These are phyloP conservation scores for Firmiana major DNA, from an alignment of 345 rosid species.

Conservation along the genomic window DNA sequence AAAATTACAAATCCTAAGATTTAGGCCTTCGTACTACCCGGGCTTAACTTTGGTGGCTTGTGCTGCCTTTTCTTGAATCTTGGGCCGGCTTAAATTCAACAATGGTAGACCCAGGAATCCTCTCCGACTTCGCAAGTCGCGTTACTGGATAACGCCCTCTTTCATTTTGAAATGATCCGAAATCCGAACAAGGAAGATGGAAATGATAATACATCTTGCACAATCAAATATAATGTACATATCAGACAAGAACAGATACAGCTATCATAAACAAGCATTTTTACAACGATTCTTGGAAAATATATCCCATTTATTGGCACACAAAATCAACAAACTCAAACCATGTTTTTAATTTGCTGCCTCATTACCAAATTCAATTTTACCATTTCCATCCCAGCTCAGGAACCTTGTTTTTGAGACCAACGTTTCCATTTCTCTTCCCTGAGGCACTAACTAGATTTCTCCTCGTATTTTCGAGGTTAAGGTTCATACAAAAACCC, in stretches of 20 bases:
- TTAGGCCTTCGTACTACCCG: background rate
- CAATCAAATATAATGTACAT: background rate
- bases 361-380: constrained; percentile 5
- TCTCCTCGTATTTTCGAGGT: constrained; percentile 14
- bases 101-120: background rate
- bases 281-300: background rate
- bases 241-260: background rate
- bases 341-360: background rate
- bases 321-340: background rate
- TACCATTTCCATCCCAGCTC: constrained; percentile 43
- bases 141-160: no score
- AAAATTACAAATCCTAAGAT: no score
- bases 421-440: constrained; percentile 11
- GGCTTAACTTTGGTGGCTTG: background rate
- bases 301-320: background rate
- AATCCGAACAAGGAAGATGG: no score
- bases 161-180: no score
- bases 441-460: constrained; percentile 7
- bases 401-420: constrained; percentile 14
- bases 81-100: background rate
- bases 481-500: background rate
- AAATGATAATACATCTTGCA: background rate
- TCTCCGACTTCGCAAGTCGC: background rate
- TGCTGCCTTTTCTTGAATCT: background rate
- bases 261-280: background rate